Evolutionary conservation across 2,329 filamentous ascomycete species (phyloP).

Genomic region (Alternaria atra): DNA sequence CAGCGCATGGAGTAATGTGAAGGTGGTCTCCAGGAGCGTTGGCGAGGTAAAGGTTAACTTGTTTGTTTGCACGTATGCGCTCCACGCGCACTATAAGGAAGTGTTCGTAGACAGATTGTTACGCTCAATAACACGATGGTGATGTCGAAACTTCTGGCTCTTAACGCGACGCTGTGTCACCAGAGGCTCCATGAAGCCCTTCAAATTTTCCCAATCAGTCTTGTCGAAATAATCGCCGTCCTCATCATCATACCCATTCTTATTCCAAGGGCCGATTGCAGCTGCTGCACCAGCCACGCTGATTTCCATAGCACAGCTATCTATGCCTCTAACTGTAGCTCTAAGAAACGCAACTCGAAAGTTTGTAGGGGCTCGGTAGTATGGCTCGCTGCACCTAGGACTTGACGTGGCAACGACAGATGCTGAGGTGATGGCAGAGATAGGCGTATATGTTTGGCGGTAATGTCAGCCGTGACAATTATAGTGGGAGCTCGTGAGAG

Average conservation of each 20-base stretch:
- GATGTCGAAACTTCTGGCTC: background rate
- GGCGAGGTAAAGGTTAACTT: background rate
- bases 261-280: background rate
- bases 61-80: background rate
- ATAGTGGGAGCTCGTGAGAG: background rate
- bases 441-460: background rate
- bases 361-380: background rate
- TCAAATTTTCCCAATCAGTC: background rate
- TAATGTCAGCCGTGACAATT: background rate
- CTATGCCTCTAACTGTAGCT: background rate
- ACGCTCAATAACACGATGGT: background rate
- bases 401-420: background rate
- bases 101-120: background rate
- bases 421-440: background rate
- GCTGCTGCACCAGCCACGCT: background rate
- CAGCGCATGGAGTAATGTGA: background rate
- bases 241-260: background rate
- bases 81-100: background rate
- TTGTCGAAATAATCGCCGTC: background rate
- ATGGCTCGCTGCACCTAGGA: background rate
- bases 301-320: background rate
- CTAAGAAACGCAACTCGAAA: background rate
- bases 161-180: background rate
- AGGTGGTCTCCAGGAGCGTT: background rate
- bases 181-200: background rate